Evolutionary conservation across 2,329 filamentous ascomycete species (phyloP), one percentile per base, ranked within the genome.

Genomic region (Chrysoporthe austroafricana): DNA sequence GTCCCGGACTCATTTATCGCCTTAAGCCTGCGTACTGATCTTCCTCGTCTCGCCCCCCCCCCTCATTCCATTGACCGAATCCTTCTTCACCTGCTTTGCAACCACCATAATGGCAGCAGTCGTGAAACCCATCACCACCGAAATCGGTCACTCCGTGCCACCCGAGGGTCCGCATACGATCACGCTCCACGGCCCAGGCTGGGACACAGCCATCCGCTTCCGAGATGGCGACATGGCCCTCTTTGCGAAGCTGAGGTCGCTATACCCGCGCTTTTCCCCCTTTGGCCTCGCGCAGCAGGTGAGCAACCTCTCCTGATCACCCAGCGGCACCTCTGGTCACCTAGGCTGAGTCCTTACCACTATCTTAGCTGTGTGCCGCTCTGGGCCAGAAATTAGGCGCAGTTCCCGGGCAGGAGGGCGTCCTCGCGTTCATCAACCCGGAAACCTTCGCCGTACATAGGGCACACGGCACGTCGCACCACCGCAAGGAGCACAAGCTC

Each of bases 251-350:
- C 57, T 85, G 1, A 76, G 76, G 62, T 79, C 81, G 66, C 77
- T 85, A 39, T 85, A 85, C 60, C 83, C 83, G 13, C 79, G 83
- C 4, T 82, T 85, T 67, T 70, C 73, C 1, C 82, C 83, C 0
- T 81, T 77, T n/a, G 76, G 78, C 0, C 73, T 73, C 42, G 73
- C 76, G 21, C 75, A 74, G 2, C 66, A 74, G 72, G 81, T 82
- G 13, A 60, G 57, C 16, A 14, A 9, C 1, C 9, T n/a, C n/a
- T 11, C 9, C 50, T 21, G n/a, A 11, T 21, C 50, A 54, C 21
- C 9, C 50, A 54, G n/a, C 50, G 16, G 32, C 14, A 8, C 14
- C 39, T 43, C n/a, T 54, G 26, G 50, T 16, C 11, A 54, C 1
- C 50, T 32, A 6, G 44, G 13, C 50, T 54, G n/a, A 48, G 18